Base-by-base conservation (phyloP, 2,329 filamentous ascomycete species). In the Pseudogymnoascus sp. region DNA sequence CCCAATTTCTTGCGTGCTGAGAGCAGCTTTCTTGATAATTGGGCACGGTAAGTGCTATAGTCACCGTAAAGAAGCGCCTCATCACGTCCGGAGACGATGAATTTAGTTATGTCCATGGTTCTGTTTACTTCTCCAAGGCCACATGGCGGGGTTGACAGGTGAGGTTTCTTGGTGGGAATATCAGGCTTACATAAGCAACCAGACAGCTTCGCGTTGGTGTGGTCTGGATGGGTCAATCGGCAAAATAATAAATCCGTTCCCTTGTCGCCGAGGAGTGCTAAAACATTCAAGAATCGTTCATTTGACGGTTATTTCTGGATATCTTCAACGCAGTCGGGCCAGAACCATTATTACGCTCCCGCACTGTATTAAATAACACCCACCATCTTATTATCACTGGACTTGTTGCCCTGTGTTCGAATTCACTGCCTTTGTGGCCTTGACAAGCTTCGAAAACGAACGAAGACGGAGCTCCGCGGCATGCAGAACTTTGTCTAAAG, bases 61-160 rank as follows among this genome's bases (percentile, higher is more conserved):
- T 97, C 92, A 69, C 92, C 93, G 68, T 95, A 87, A 31, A 96
- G 84, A 61, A 97, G 87, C 38, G 91, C 91, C 71, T 90, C 85
- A 74, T 96, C 90, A 67, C 95, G 84, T 68, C 89, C 87, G 61
- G 87, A 85, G 72, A 92, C 84, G 69, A 98, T 80, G 68, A 91
- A 93, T 69, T 85, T 85, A 63, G 95, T 98, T 76, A 98, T 91
- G 68, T 97, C 91, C 93, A 98, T 97, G 41, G 59, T 43, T 43
- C 12, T n/a, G 53, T 43, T 50, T 40, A 40, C 50, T 33, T 33
- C 50, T 56, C 28, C 28, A 16, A 22, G 28, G 28, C 50, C 28
- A 33, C 28, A 56, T 56, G 50, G 50, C 16, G 50, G 50, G 50
- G 50, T 56, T 56, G 50, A 56, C 50, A 33, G 50, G 50, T 56